Conservation (phyloP, 805 yeast species). For the Metschnikowia cerradonensis region DNA sequence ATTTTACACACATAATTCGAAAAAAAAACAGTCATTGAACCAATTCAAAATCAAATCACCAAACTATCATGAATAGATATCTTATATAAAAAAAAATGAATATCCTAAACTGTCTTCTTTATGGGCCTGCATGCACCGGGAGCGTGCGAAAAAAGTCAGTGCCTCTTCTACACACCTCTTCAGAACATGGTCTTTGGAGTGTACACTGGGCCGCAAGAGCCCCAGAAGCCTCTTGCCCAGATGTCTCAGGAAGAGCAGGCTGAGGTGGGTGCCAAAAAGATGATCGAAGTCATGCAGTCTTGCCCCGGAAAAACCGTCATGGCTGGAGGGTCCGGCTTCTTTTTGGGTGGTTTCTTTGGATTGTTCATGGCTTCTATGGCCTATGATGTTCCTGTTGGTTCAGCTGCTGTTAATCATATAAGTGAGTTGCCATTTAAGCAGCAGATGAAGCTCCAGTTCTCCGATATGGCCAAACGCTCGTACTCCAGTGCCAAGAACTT, state of each 20-base stretch:
- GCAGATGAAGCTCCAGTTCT: slow-evolving; percentile 85
- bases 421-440: slow-evolving; percentile 86
- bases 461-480: slow-evolving; percentile 90
- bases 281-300: slow-evolving; percentile 81
- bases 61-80: too few relatives aligned
- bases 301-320: slow-evolving; percentile 93
- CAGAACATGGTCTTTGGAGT: slow-evolving; percentile 35
- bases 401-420: slow-evolving; percentile 51
- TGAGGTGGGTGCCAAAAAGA: slow-evolving; percentile 77
- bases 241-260: slow-evolving; percentile 93
- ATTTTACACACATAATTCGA: too few relatives aligned
- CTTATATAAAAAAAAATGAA: too few relatives aligned
- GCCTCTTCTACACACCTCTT: neutral
- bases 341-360: slow-evolving; percentile 93
- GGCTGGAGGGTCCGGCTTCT: slow-evolving; percentile 93
- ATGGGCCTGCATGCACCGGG: neutral
- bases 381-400: slow-evolving; percentile 75
- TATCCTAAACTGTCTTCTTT: too few relatives aligned
- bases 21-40: too few relatives aligned
- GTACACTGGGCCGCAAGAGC: slow-evolving; percentile 32
- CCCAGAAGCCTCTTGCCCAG: slow-evolving; percentile 51
- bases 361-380: slow-evolving; percentile 86
- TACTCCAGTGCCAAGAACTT: slow-evolving; percentile 87
- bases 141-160: neutral
- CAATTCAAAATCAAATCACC: too few relatives aligned